Base-by-base conservation (phyloP, 2,329 filamentous ascomycete species). In the Aureobasidium namibiae region DNA sequence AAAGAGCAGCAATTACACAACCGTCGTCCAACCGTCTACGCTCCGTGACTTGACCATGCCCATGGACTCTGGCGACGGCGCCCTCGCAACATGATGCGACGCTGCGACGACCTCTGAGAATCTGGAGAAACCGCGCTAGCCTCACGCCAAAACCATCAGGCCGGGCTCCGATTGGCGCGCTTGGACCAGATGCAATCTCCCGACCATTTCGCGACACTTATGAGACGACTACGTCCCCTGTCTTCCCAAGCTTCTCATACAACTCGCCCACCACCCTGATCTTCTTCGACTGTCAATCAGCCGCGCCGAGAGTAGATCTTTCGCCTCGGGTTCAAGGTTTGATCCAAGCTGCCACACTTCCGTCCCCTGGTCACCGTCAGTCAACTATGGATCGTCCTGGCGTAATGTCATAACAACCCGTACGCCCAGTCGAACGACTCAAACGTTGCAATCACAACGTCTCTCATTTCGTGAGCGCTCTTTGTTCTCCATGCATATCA, bases 401-500 rank as follows among this genome's bases (percentile, higher is more conserved):
- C 52, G 52, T 56, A 44, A 31, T 56, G 52, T 56, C 52, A 45
- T 56, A 56, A 56, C 53, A 56, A 56, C 53, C 38, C 38, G 52
- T 23, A 18, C 36, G 52, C 52, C 26, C 29, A 56, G 29, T 38
- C 52, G 39, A 56, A 56, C 52, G 52, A 36, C 39, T 21, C 29
- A 46, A 38, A 56, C 53, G 53, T 56, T 56, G 53, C 53, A 36
- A 46, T 34, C 18, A 44, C 53, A 56, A 56, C 39, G 41, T 46
- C 53, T 46, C 53, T 56, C 53, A 56, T 56, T 56, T 56, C 53
- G 16, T 56, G 33, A 14, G 33, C 41, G n/a, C 39, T 46, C 34
- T 46, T 56, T 29, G n/a, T 31, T 53, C 49, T 21, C 18, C 9
- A 26, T 41, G 53, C 41, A 45, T 29, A 38, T 46, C 31, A 31